phyloP scores from a whole-genome alignment of 495 filamentous ascomycete genomes.

The Trichoderma virens region DNA sequence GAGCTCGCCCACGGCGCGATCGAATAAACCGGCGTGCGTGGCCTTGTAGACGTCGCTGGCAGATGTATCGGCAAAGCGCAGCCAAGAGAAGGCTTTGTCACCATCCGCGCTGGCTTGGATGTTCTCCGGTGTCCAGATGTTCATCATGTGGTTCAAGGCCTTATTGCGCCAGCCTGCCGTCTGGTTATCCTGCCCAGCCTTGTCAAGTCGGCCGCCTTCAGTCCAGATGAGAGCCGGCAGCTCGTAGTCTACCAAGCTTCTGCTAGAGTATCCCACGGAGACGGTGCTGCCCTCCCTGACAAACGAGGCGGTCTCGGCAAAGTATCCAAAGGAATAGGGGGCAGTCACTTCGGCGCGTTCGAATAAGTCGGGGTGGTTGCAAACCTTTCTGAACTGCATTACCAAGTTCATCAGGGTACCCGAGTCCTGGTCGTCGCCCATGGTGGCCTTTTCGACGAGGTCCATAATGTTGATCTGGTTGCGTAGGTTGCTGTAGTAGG shows the following conservation, averaged over 20 bases:
- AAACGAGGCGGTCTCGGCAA: slow-evolving; percentile 92
- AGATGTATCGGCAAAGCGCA: slow-evolving; percentile 78
- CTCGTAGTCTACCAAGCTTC: slow-evolving; percentile 75
- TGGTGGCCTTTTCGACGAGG: slow-evolving; percentile 90
- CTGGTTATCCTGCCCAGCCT: slow-evolving; percentile 66
- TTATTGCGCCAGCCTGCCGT: slow-evolving; percentile 68
- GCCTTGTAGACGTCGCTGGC: slow-evolving; percentile 61
- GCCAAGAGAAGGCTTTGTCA: slow-evolving; percentile 73
- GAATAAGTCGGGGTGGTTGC: slow-evolving; percentile 96
- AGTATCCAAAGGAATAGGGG: slow-evolving; percentile 71
- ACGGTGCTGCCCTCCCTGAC: slow-evolving; percentile 77
- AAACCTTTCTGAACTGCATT: slow-evolving; percentile 99
- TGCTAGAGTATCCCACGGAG: slow-evolving; percentile 77
- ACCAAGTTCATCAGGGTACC: slow-evolving; percentile 98
- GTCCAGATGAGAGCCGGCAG: slow-evolving; percentile 72
- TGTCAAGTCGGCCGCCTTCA: slow-evolving; percentile 65
- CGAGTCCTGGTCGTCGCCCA: slow-evolving; percentile 90
- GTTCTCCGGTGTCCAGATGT: slow-evolving; percentile 80
- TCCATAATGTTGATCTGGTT: slow-evolving; percentile 99
- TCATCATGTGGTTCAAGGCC: slow-evolving; percentile 71
- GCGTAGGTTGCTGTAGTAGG: slow-evolving; percentile 79
- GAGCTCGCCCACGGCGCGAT: slow-evolving; percentile 52
- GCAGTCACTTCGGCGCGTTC: slow-evolving; percentile 88
- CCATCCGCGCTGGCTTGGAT: slow-evolving; percentile 51
- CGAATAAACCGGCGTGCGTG: slow-evolving; percentile 44